Evolutionary conservation across 208 protist species (phyloP).

Genomic region (Leishmania tropica): DNA sequence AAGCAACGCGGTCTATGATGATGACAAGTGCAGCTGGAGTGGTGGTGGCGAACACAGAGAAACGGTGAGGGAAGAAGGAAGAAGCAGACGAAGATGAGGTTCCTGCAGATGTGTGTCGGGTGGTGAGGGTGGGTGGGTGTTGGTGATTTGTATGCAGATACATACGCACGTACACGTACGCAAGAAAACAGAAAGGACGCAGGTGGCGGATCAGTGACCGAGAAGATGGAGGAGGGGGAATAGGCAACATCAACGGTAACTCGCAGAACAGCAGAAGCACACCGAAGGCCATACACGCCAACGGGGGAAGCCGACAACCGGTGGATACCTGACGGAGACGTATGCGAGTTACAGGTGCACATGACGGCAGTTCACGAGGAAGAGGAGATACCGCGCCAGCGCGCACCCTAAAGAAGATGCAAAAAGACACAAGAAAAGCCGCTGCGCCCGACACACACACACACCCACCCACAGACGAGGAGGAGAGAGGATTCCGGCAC

Average conservation of each 20-base stretch:
- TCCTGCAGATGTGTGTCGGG: neutral
- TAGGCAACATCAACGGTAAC: neutral
- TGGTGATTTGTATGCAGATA: neutral
- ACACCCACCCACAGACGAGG: neutral
- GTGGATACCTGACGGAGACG: neutral
- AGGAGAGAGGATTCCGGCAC: neutral
- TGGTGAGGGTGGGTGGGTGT: neutral
- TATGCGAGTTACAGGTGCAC: neutral
- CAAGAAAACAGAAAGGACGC: neutral
- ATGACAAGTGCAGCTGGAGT: neutral
- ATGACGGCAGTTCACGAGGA: neutral
- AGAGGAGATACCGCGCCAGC: neutral
- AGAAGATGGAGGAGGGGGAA: neutral
- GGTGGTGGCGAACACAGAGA: neutral
- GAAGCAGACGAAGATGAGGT: neutral
- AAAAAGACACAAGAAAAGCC: constrained; percentile 22
- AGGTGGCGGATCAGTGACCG: neutral
- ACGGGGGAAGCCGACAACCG: neutral
- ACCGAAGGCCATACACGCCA: neutral
- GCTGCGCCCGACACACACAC: neutral
- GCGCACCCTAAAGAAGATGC: constrained; percentile 6
- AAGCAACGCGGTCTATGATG: neutral
- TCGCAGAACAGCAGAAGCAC: neutral
- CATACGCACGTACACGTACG: neutral
- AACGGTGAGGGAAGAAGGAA: neutral